Evolutionary conservation across 1,284 basidiomycete genomes (phyloP), one percentile per base, ranked within the genome.

Genomic region (Leccinum proximum): DNA sequence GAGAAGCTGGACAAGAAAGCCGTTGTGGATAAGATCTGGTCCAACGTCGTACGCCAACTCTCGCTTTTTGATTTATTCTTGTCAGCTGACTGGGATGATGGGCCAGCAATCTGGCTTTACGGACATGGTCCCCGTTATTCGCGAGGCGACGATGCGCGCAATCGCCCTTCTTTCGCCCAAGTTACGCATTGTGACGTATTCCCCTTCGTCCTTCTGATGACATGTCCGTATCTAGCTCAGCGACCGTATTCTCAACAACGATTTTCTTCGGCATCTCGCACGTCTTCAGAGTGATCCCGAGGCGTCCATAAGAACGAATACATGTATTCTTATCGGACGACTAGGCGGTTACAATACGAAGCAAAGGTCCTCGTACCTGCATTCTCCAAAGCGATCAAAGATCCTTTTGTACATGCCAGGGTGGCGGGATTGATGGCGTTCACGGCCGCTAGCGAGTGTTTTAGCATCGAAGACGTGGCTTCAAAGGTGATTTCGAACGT

Each of bases 371-470:
- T 99, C 2, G 92, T 98, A 1, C 95, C 97, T 1, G 97, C 97
- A 1, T 99, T 99, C 75, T 85, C 91, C 1, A 86, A 95, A 63
- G 93, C 94, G 9, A 77, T 99, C 59, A 96, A 96, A 72, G 97
- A 99, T 75, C 78, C 87, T 0, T 99, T 98, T 74, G 89, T 96
- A 0, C 97, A 97, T 74, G 92, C 95, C 1, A 85, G 97, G 37
- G 94, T 98, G 0, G 97, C 97, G 0, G 97, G 94, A 0, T 77
- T 99, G 56, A 96, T 97, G 94, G 94, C 96, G 14, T 87, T 98
- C 70, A 97, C 96, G 89, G 96, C 97, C 1, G 96, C 94, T 0
- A 87, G 91, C 16, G 96, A 98, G 37, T 92, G 90, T 67, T 99
- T 94, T 69, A 95, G 93, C 62, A 76, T 85, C 26, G 93, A 96